phyloP scores from a whole-genome alignment of 2,329 filamentous ascomycete genomes.

The Taxawa tesnikishii region DNA sequence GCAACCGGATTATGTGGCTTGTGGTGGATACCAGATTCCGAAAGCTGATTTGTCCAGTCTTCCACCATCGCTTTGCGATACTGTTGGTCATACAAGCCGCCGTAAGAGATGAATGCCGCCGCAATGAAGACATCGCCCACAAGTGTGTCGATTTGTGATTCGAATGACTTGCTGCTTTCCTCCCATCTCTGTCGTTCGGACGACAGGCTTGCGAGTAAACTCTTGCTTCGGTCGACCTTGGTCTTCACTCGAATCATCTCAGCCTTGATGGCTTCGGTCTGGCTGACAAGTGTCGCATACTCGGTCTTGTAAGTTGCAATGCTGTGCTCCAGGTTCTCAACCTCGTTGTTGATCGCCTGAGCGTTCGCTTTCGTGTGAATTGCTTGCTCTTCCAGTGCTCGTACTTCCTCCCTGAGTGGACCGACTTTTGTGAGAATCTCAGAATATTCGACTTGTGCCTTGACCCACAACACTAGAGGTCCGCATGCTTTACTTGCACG shows the following conservation, averaged over 20 bases:
- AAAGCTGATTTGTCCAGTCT: slow-evolving; percentile 90
- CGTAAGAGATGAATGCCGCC: slow-evolving; percentile 94
- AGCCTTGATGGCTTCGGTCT: slow-evolving; percentile 91
- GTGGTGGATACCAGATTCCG: slow-evolving; percentile 83
- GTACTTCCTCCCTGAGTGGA: slow-evolving; percentile 81
- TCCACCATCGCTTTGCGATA: slow-evolving; percentile 97
- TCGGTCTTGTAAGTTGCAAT: slow-evolving; percentile 94
- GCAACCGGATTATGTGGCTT: slow-evolving; percentile 91
- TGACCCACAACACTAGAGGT: slow-evolving; percentile 91
- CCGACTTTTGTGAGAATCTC: slow-evolving; percentile 91
- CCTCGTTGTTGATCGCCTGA: slow-evolving; percentile 79
- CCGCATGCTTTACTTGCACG: slow-evolving; percentile 94
- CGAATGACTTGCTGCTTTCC: slow-evolving; percentile 92
- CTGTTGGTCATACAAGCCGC: slow-evolving; percentile 92
- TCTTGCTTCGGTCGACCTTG: slow-evolving; percentile 94
- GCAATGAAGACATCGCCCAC: slow-evolving; percentile 92
- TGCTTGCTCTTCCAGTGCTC: slow-evolving; percentile 73
- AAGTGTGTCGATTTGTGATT: slow-evolving; percentile 92
- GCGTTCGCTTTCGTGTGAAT: slow-evolving; percentile 89
- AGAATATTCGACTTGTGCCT: slow-evolving; percentile 95
- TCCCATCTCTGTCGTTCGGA: slow-evolving; percentile 93
- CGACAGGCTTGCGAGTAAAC: slow-evolving; percentile 84
- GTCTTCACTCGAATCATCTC: slow-evolving; percentile 96
- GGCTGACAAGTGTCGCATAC: slow-evolving; percentile 89
- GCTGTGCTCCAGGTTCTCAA: slow-evolving; percentile 71